Base-by-base conservation (phyloP, 2,329 filamentous ascomycete genomes). In the Beauveria medogensis region DNA sequence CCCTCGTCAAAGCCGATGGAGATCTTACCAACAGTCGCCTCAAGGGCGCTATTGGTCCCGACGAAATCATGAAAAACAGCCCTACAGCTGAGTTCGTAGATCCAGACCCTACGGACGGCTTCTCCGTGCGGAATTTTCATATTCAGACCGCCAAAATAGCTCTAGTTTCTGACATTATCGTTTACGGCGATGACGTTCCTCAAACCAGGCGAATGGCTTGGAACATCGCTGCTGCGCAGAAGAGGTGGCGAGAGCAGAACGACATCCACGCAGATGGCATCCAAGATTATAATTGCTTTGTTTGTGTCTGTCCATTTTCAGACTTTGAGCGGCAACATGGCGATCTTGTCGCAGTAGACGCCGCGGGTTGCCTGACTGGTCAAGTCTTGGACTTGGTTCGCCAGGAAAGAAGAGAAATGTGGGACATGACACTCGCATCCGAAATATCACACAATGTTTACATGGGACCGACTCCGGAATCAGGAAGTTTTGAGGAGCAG, bases 61-160 rank as follows among this genome's bases (percentile, higher is more conserved):
- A 90, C 1, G 94, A 97, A 73, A 80, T 97, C 50, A 74, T 97
- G 61, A 80, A 85, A 43, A 67, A 77, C 0, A 71, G 73, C 3
- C 70, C 69, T 3, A 74, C 75, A 18, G 75, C 82, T 50, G 80
- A 86, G 24, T 96, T 99, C 69, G 77, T 92, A 63, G 90, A 96
- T 48, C 82, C 88, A 46, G 94, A 99, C 69, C 94, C 94, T 1
- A 83, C 78, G 60, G 90, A 96, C 65, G 94, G 94, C 9, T 97
- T 97, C 71, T 96, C 91, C 5, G 92, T 97, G 48, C 86, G 94
- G 51, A 97, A 97, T 72, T 99, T 99, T 70, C 93, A 97, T 68
- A 97, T 97, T 44, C 94, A 99, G 73, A 83, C 90, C 0, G 89
- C 89, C 62, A 99, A 99, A 73, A 78, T 90, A 65, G 92, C 92